Conservation (phyloP, 1,284 basidiomycete genomes). For the Hypsizygus ulmarius region DNA sequence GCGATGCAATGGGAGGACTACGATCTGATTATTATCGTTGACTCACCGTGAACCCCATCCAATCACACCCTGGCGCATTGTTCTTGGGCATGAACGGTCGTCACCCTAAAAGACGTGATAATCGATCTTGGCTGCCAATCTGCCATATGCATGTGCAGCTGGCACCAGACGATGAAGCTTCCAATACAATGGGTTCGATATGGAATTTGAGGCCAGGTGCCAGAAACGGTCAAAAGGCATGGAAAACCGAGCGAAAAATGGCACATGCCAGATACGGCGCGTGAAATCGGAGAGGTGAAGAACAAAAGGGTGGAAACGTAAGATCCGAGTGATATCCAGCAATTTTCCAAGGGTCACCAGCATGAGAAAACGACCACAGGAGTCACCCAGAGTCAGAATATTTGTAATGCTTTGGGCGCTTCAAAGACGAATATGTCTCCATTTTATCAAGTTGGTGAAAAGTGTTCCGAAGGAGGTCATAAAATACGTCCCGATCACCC, state of each 20-base stretch:
- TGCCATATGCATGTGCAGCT: slow-evolving; percentile 7
- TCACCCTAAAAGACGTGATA: neutral
- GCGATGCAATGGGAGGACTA: neutral
- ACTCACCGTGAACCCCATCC: slow-evolving; percentile 8
- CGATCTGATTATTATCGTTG: slow-evolving; percentile 3
- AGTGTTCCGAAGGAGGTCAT: slow-evolving; percentile 1
- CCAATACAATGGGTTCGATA: neutral
- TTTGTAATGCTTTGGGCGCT: neutral
- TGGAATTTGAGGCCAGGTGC: neutral
- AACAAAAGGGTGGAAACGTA: slow-evolving; percentile 15
- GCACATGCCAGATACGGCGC: slow-evolving; percentile 7
- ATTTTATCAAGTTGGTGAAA: slow-evolving; percentile 1
- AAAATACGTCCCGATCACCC: slow-evolving; percentile 12
- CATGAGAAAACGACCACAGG: neutral
- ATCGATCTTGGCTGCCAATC: slow-evolving; percentile 5
- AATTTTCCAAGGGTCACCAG: neutral
- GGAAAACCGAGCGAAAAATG: neutral
- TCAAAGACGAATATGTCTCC: neutral
- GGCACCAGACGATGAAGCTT: neutral
- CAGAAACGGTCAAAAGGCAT: neutral
- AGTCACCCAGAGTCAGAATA: neutral
- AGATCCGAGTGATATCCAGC: slow-evolving; percentile 11
- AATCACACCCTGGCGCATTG: slow-evolving; percentile 1
- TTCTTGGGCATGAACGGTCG: neutral
- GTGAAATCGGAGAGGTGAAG: slow-evolving; percentile 9